Base-by-base conservation (phyloP, 495 filamentous ascomycete genomes). In the Penicillium parvum region DNA sequence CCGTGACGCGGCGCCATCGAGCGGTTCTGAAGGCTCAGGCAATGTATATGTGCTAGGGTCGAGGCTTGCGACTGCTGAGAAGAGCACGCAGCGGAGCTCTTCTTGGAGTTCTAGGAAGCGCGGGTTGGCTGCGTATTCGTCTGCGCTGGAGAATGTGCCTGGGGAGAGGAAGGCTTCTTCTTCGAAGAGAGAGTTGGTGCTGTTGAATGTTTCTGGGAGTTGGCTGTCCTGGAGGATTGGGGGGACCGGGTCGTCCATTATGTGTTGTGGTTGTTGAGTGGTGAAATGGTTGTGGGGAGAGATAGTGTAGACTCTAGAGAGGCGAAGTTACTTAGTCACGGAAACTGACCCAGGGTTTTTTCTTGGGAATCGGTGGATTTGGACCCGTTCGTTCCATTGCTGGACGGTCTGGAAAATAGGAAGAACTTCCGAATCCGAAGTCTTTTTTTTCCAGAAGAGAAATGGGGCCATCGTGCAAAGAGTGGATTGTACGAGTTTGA, bases 41-140 rank as follows among this genome's bases (percentile, higher is more conserved):
- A 52, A 53, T 19, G 49, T 46, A 30, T 60, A 53, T 14, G n/a
- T 42, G 20, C 41, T 40, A 20, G 57, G 57, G 5, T 60, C 57
- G 2, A 60, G 50, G 14, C 47, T 60, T 17, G 56, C 49, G 5
- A 57, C 56, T n/a, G 56, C 53, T 2, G 47, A 54, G 19, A 60
- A 60, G 5, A 60, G 53, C 7, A 60, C 57, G 21, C 57, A 51
- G 2, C 57, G 53, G 2, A 60, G 50, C 34, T 60, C 57, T 44
- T 60, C 57, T 44, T 60, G 57, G 32, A 60, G 25, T 47, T 60
- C 57, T 1, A 60, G 44, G 28, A 60, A 60, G 1, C 57, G 44
- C 12, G 57, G 57, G 32, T 60, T 60, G 11, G 53, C 57, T 7
- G 64, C 59, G 19, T 60, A 60, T 30, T 60, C 57, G 25, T 60